Evolutionary conservation across 2,329 filamentous ascomycete species (phyloP), one percentile per base, ranked within the genome.

Genomic region (Atkinsonella texensis): DNA sequence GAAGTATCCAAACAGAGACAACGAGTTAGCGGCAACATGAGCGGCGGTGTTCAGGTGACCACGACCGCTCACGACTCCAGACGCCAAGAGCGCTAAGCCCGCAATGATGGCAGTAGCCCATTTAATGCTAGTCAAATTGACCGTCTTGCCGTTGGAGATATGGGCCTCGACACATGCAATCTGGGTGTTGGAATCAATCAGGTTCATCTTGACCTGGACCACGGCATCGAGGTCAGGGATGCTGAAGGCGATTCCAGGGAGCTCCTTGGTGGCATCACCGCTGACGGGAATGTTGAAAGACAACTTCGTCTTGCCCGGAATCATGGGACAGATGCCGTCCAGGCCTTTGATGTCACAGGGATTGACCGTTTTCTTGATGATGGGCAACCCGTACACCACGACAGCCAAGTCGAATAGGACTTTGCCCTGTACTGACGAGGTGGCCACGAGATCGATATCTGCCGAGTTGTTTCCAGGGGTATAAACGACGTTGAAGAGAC

Each of bases 1-100:
- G 76, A 95, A 95, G 69, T 93, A 95, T 53, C 86, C 81, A 65
- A 95, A 95, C 31, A 96, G 80, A 13, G 90, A 91, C 56, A 96
- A 77, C 2, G 90, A 88, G 63, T 94, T 95, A 51, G 90, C 85
- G 48, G 90, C 90, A 56, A 96, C 86, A 68, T 96, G 90, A 49
- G 90, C 89, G 40, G 90, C 90, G 8, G 90, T 93, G 65, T 95
- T 96, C 42, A 88, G 87, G 67, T 96, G 89, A n/a, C 90, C 90
- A 3, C 95, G 74, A 33, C 89, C 89, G 33, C 89, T 95, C 17
- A 90, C 86, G 57, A 95, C 79, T 53, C 89, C 90, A 43, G 90
- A 95, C 5, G 88, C 84, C 49, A 89, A 75, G 40, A 96, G 75
- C 57, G 86, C 88, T 42, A 95, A 71, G 56, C 87, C 88, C 56